Percentiles rank a stretch among this genome's conserved stretches.
Evolutionary conservation across 768 basidiomycete genomes (phyloP).

Genomic region (Podaxis pistillaris): DNA sequence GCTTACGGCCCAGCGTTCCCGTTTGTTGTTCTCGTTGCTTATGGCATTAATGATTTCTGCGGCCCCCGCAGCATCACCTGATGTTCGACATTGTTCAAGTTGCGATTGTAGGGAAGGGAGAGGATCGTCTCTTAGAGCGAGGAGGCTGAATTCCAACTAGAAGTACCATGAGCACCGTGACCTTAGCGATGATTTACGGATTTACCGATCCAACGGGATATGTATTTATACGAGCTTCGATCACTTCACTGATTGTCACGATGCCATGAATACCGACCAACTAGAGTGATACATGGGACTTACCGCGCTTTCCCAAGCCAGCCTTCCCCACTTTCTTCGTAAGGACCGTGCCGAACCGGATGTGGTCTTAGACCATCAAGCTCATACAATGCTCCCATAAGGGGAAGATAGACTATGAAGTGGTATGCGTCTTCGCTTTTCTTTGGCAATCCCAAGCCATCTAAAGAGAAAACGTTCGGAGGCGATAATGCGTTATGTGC

Average conservation of each 20-base stretch:
- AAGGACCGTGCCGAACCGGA: constrained; percentile 80
- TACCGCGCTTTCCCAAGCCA: constrained; percentile 85
- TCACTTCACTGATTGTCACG: constrained; percentile 58
- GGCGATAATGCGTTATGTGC: constrained; percentile 94
- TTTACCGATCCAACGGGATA: constrained; percentile 88
- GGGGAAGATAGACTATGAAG: constrained; percentile 91
- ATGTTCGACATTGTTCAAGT: constrained; percentile 45
- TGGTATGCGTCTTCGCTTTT: constrained; percentile 87
- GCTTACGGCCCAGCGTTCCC: constrained; percentile 82
- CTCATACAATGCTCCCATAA: constrained; percentile 84
- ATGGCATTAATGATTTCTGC: constrained; percentile 56
- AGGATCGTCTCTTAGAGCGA: constrained; percentile 83
- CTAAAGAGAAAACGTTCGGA: constrained; percentile 83
- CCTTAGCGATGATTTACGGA: constrained; percentile 19
- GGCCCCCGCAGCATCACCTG: constrained; percentile 40
- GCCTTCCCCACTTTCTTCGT: constrained; percentile 65
- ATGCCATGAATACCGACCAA: constrained; percentile 20
- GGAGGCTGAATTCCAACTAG: constrained; percentile 89
- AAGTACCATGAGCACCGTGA: neutral
- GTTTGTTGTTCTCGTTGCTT: constrained; percentile 67
- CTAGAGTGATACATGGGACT: constrained; percentile 20
- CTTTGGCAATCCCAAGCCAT: constrained; percentile 72
- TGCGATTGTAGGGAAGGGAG: constrained; percentile 65
- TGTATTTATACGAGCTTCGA: constrained; percentile 85
- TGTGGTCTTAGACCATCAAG: constrained; percentile 84